phyloP scores from a whole-genome alignment of 306 rosid genomes.

The Urtica urens region DNA sequence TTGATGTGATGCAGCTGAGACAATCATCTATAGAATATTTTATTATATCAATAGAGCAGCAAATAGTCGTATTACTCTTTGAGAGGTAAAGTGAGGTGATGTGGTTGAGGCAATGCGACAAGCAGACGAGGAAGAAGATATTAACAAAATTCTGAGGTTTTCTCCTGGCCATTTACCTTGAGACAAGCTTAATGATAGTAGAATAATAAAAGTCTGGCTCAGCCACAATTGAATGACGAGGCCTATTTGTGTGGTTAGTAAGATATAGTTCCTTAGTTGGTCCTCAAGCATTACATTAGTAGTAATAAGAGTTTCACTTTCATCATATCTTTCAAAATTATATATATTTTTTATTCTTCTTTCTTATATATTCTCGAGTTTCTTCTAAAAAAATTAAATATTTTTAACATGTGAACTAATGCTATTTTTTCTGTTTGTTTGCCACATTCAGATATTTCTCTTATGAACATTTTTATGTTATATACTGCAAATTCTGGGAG shows the following conservation, averaged over 20 bases:
- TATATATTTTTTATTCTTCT: background rate
- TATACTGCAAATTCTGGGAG: too few relatives aligned
- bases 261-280: too few relatives aligned
- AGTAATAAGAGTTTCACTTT: too few relatives aligned
- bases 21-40: too few relatives aligned
- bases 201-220: background rate
- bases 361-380: too few relatives aligned
- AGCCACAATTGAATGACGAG: background rate
- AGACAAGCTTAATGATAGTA: background rate
- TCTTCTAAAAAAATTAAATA: too few relatives aligned
- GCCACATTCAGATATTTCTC: conserved; percentile 61
- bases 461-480: too few relatives aligned
- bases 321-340: too few relatives aligned
- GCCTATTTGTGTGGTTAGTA: too few relatives aligned
- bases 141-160: conserved; percentile 74
- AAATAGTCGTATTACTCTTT: conserved; percentile 62
- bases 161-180: background rate
- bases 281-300: too few relatives aligned
- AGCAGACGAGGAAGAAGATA: too few relatives aligned
- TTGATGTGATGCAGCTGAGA: too few relatives aligned
- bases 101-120: conserved; percentile 83
- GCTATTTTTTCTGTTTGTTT: background rate
- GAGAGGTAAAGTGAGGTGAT: conserved; percentile 81
- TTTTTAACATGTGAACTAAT: background rate
- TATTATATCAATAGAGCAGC: conserved; percentile 78